Conservation (phyloP, 257 asterid species). For the Petunia secreta region DNA sequence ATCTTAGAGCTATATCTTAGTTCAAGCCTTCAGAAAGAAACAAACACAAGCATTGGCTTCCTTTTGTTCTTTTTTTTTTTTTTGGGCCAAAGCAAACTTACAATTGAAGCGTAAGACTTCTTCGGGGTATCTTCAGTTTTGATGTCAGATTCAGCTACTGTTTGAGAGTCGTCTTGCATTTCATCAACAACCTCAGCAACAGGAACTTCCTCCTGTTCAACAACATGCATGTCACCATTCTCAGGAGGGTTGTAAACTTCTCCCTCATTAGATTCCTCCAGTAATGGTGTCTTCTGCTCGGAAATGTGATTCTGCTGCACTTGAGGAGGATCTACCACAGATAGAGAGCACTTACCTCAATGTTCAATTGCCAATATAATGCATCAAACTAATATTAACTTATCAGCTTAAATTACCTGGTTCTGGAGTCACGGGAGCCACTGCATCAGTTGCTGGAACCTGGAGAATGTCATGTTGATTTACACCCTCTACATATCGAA, state of each 20-base stretch:
- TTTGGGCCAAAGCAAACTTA: not conserved
- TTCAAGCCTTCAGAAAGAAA: constrained; percentile 12
- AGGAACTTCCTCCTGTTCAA: constrained; percentile 57
- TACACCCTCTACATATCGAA: constrained; percentile 60
- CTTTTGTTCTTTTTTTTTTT: not conserved
- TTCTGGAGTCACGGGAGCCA: constrained; percentile 55
- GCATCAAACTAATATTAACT: not conserved
- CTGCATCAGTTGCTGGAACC: constrained; percentile 41
- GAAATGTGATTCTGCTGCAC: constrained; percentile 57
- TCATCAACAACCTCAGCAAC: constrained; percentile 37
- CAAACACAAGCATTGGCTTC: not conserved
- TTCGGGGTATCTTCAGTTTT: constrained; percentile 24
- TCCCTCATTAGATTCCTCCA: constrained; percentile 23
- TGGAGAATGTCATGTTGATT: constrained; percentile 35
- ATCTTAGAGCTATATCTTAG: not conserved
- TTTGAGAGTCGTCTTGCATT: constrained; percentile 17
- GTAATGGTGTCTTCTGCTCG: constrained; percentile 45
- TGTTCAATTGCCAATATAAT: not conserved
- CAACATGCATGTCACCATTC: constrained; percentile 21
- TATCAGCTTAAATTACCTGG: constrained; percentile 46
- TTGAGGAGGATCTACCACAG: constrained; percentile 48
- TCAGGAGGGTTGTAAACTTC: constrained; percentile 24
- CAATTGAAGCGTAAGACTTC: constrained; percentile 27
- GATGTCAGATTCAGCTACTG: constrained; percentile 30
- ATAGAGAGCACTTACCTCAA: not conserved